Conservation (phyloP, 2,329 filamentous ascomycete species). For the Alternaria postmessia region DNA sequence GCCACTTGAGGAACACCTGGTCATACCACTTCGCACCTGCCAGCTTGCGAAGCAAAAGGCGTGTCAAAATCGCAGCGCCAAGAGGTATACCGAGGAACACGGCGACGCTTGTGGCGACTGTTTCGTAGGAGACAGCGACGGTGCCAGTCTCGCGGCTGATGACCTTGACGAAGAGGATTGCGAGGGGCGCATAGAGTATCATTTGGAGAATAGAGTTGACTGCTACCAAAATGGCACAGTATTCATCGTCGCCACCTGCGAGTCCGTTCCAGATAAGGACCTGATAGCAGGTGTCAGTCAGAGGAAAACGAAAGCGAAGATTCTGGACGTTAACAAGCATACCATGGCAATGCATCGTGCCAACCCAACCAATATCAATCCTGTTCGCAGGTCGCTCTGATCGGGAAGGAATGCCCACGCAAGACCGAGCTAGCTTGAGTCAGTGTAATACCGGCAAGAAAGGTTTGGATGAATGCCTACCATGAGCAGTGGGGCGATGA, state of each 20-base stretch:
- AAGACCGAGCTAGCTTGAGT: slow-evolving; percentile 61
- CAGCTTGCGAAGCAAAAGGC: slow-evolving; percentile 65
- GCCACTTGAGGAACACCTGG: slow-evolving; percentile 68
- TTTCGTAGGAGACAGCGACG: slow-evolving; percentile 61
- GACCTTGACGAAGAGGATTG: slow-evolving; percentile 63
- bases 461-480: not conserved
- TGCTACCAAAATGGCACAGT: slow-evolving; percentile 69
- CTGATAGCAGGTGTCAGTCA: no score
- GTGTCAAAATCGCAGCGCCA: slow-evolving; percentile 75
- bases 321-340: slow-evolving; percentile 45
- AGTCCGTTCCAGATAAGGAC: slow-evolving; percentile 64
- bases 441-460: not conserved
- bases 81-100: slow-evolving; percentile 81
- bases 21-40: slow-evolving; percentile 69
- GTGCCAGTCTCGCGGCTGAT: slow-evolving; percentile 61
- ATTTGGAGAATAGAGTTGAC: slow-evolving; percentile 53
- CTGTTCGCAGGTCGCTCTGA: slow-evolving; percentile 57
- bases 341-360: slow-evolving; percentile 86
- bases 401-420: slow-evolving; percentile 60
- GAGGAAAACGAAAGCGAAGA: slow-evolving; percentile 43
- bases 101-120: slow-evolving; percentile 76
- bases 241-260: slow-evolving; percentile 76
- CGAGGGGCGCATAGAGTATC: slow-evolving; percentile 49
- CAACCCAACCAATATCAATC: slow-evolving; percentile 78
- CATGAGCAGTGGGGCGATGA: slow-evolving; percentile 83